Conservation (phyloP, 2,329 filamentous ascomycete genomes). For the Alternaria solani region DNA sequence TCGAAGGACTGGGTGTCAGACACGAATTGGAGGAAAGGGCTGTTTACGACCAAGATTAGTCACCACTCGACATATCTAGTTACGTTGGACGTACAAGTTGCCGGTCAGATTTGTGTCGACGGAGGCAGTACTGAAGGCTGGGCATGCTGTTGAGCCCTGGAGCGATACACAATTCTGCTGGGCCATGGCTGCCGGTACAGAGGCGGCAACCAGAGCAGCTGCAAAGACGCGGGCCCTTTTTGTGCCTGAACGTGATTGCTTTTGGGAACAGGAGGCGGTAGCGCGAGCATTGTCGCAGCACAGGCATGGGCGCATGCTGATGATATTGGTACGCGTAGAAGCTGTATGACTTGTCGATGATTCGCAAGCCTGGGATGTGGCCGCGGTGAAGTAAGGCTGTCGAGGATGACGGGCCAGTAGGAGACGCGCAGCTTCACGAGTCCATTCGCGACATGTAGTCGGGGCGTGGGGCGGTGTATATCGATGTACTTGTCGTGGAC, state of each 20-base stretch:
- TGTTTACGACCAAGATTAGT: slow-evolving; percentile 49
- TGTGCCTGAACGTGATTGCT: slow-evolving; percentile 28
- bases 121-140: slow-evolving; percentile 75
- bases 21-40: slow-evolving; percentile 86
- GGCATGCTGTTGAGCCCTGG: slow-evolving; percentile 72
- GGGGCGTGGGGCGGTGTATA: slow-evolving; percentile 18
- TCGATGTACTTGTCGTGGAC: slow-evolving; percentile 20
- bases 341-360: slow-evolving; percentile 20
- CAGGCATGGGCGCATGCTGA: slow-evolving; percentile 31
- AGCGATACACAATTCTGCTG: slow-evolving; percentile 70
- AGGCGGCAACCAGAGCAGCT: slow-evolving; percentile 39
- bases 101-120: slow-evolving; percentile 72
- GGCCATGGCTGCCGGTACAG: slow-evolving; percentile 43
- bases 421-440: slow-evolving; percentile 43
- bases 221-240: slow-evolving; percentile 32
- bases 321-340: slow-evolving; percentile 12
- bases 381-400: slow-evolving; percentile 23
- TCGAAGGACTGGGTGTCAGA: slow-evolving; percentile 81
- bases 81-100: slow-evolving; percentile 65
- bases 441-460: slow-evolving; percentile 40
- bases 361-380: slow-evolving; percentile 17
- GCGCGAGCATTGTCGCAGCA: slow-evolving; percentile 17
- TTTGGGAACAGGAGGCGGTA: slow-evolving; percentile 28
- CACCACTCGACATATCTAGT: background rate
- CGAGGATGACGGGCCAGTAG: slow-evolving; percentile 29